Evolutionary conservation across 371 early-diverging fungal species (phyloP).

Genomic region (Lichtheimia hyalospora): DNA sequence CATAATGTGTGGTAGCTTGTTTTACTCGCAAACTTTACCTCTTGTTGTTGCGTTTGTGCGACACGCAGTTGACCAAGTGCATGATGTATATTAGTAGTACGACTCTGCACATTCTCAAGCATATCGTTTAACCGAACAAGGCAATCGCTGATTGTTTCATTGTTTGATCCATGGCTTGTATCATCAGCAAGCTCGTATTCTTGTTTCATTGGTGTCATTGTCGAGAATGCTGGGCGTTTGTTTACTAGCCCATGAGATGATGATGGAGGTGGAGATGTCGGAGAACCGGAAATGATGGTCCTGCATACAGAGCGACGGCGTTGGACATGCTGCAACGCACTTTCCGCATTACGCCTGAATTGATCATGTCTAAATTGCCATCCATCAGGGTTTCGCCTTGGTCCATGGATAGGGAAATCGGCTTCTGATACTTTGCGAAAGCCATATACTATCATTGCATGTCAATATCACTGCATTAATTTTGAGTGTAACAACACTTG

Average conservation of each 20-base stretch:
- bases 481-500: neutral
- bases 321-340: slow-evolving; percentile 4
- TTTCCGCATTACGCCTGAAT: neutral
- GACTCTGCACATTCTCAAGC: no score
- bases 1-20: no score
- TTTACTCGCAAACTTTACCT: neutral
- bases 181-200: no score
- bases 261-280: no score
- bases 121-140: no score
- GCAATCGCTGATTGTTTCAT: no score
- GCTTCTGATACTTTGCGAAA: slow-evolving; percentile 10
- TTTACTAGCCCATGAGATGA: no score
- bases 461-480: slow-evolving; percentile 1
- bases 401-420: neutral
- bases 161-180: no score
- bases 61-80: neutral
- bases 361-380: slow-evolving; percentile 7
- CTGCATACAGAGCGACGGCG: neutral
- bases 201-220: no score
- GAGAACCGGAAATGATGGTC: no score
- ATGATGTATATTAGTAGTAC: neutral
- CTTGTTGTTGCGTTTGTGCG: neutral
- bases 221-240: no score
- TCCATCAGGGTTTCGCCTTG: neutral
- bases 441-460: slow-evolving; percentile 4